These are phyloP conservation scores for Pleurotus pulmonarius DNA, from an alignment of 768 basidiomycete species.

Conservation along the genomic window DNA sequence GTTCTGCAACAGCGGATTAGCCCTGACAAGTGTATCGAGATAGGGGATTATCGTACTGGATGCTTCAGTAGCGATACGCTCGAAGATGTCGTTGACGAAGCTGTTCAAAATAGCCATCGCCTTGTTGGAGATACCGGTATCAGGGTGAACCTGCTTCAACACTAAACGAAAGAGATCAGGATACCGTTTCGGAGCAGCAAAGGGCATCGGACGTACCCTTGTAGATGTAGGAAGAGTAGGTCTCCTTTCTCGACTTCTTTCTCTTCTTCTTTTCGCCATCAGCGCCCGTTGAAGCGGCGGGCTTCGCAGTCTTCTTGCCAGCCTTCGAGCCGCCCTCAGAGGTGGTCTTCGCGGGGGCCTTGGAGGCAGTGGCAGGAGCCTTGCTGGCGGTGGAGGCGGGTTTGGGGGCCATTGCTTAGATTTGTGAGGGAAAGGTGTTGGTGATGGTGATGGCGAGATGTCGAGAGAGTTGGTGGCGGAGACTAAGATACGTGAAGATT, in stretches of 20 bases:
- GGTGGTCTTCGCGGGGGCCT: constrained; percentile 63
- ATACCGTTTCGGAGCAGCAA: background rate
- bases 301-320: constrained; percentile 68
- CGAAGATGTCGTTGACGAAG: constrained; percentile 83
- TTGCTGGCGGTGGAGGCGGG: constrained; percentile 80
- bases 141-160: constrained; percentile 89
- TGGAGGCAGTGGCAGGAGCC: constrained; percentile 63
- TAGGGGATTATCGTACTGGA: constrained; percentile 55
- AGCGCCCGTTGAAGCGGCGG: constrained; percentile 38
- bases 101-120: constrained; percentile 83
- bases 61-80: constrained; percentile 85
- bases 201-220: constrained; percentile 52
- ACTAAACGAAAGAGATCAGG: constrained; percentile 34
- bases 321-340: constrained; percentile 58
- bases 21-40: background rate
- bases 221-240: constrained; percentile 94
- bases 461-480: constrained; percentile 29
- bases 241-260: constrained; percentile 87
- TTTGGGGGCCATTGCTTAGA: constrained; percentile 68
- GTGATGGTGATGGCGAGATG: constrained; percentile 9
- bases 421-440: constrained; percentile 8
- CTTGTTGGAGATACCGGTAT: constrained; percentile 92
- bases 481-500: constrained; percentile 27
- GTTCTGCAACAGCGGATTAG: constrained; percentile 47
- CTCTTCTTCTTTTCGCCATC: constrained; percentile 86